Evolutionary conservation across 2,329 filamentous ascomycete species (phyloP).

Genomic region (Ascochyta clinopodiicola): DNA sequence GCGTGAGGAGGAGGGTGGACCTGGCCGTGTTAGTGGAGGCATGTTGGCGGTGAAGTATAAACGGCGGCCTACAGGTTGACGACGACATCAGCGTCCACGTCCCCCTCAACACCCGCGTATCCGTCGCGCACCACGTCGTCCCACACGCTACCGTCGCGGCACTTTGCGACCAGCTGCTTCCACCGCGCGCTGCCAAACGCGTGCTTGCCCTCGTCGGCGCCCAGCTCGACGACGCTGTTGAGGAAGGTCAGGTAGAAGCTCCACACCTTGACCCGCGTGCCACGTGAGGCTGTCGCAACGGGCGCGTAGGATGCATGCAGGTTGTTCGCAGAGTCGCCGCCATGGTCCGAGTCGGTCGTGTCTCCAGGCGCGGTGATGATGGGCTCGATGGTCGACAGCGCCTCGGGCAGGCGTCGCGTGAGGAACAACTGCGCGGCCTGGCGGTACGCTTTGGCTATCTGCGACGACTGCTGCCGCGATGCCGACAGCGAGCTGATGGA

Average conservation of each 20-base stretch:
- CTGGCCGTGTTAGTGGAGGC: constrained; percentile 53
- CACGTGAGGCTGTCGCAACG: constrained; percentile 78
- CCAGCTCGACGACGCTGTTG: constrained; percentile 88
- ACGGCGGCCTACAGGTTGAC: constrained; percentile 89
- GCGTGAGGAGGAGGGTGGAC: constrained; percentile 87
- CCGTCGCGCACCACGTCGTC: constrained; percentile 87
- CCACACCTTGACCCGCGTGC: constrained; percentile 93
- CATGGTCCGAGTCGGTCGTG: constrained; percentile 31
- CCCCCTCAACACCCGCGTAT: constrained; percentile 86
- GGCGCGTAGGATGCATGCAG: constrained; percentile 62
- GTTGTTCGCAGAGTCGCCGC: constrained; percentile 8
- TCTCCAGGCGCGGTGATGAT: constrained; percentile 68
- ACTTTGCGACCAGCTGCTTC: constrained; percentile 80
- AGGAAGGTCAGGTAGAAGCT: constrained; percentile 93
- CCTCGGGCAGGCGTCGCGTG: constrained; percentile 90
- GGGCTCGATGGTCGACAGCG: constrained; percentile 82
- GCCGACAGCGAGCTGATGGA: constrained; percentile 74
- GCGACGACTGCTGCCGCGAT: constrained; percentile 69
- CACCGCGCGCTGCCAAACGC: constrained; percentile 86
- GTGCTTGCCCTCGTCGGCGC: constrained; percentile 86
- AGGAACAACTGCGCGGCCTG: constrained; percentile 94
- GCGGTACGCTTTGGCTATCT: constrained; percentile 90
- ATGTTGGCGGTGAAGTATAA: constrained; percentile 50
- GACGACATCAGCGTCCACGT: constrained; percentile 93
- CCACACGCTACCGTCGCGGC: constrained; percentile 91